Evolutionary conservation across 345 rosid genomes (phyloP).

Genomic region (Chamaenerion angustifolium): DNA sequence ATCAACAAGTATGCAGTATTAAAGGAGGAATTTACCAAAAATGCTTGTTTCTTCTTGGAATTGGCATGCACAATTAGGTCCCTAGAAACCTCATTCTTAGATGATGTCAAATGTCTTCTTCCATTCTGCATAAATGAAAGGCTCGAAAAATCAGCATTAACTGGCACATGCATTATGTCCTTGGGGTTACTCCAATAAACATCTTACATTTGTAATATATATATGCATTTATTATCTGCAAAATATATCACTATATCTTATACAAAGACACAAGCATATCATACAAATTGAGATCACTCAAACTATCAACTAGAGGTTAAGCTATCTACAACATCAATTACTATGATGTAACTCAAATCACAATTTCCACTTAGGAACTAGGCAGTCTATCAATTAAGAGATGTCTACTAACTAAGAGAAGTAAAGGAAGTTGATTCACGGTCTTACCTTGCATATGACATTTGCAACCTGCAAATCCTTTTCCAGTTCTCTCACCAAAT

Average conservation of each 20-base stretch:
- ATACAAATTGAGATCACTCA: no score
- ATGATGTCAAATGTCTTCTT: slow-evolving; percentile 77
- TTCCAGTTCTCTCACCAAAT: slow-evolving; percentile 94
- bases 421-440: not conserved
- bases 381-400: not conserved
- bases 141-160: slow-evolving; percentile 3
- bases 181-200: no score
- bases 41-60: slow-evolving; percentile 90
- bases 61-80: slow-evolving; percentile 89
- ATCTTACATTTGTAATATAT: no score
- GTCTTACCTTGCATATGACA: slow-evolving; percentile 83
- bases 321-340: no score
- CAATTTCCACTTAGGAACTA: no score
- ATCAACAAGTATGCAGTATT: not conserved
- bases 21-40: slow-evolving; percentile 41
- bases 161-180: not conserved
- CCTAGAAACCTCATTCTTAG: slow-evolving; percentile 94
- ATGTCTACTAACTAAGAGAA: not conserved
- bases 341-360: no score
- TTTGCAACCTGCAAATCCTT: slow-evolving; percentile 92
- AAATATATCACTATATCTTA: no score
- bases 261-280: no score
- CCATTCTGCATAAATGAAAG: slow-evolving; percentile 55
- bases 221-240: no score
- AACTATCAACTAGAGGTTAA: no score